A percentile compares a stretch with the other conserved stretches of the same genome.
Conservation (phyloP, 352 stramenopile genomes). For the Saprolegnia parasitica region DNA sequence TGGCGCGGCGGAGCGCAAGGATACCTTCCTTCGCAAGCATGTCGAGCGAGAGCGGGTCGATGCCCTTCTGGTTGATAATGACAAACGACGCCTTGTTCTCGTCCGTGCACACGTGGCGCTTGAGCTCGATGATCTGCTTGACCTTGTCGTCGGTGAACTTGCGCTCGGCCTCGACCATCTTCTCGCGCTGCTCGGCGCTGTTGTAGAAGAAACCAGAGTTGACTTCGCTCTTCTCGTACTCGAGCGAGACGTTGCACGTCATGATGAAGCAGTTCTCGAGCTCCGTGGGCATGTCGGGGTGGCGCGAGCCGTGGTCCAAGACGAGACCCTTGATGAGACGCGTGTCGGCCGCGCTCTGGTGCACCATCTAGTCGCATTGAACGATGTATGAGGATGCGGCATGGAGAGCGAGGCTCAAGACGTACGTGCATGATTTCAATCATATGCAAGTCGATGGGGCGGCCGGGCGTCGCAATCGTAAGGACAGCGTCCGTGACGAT, state of each 20-base stretch:
- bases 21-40: slow-evolving; percentile 99
- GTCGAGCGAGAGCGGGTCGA: slow-evolving; percentile 98
- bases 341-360: slow-evolving; percentile 93
- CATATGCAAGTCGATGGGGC: slow-evolving; percentile 97
- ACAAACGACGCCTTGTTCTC: slow-evolving; percentile 97
- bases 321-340: slow-evolving; percentile 93
- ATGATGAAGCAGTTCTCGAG: slow-evolving; percentile 98
- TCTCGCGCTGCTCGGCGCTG: slow-evolving; percentile 97
- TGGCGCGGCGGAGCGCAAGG: slow-evolving; percentile 95
- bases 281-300: slow-evolving; percentile 98
- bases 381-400: background rate
- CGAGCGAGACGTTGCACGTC: slow-evolving; percentile 99
- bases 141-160: slow-evolving; percentile 96
- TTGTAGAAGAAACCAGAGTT: slow-evolving; percentile 98
- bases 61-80: slow-evolving; percentile 99
- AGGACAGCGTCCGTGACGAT: slow-evolving; percentile 97
- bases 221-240: slow-evolving; percentile 99
- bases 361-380: slow-evolving; percentile 85
- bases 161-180: slow-evolving; percentile 93
- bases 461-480: slow-evolving; percentile 82
- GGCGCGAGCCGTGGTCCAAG: slow-evolving; percentile 97
- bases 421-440: slow-evolving; percentile 98
- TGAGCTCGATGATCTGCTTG: slow-evolving; percentile 98
- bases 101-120: slow-evolving; percentile 93
- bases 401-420: slow-evolving; percentile 21